Evolutionary conservation across 2,329 filamentous ascomycete species (phyloP).

Genomic region (Aspergillus sp.): DNA sequence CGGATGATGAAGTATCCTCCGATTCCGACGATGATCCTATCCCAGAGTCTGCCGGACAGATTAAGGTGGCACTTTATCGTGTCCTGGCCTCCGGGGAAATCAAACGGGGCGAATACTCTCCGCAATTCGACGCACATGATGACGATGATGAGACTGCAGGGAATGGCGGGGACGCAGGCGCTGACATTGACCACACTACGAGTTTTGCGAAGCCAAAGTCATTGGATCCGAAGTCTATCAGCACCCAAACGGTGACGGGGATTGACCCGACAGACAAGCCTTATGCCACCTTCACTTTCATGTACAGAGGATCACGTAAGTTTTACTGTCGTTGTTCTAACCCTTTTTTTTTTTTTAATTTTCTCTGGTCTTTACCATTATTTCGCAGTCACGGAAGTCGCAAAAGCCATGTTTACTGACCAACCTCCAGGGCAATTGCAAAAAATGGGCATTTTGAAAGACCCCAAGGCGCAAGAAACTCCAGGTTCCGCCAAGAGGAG

Average conservation of each 20-base stretch:
- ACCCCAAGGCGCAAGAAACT: conserved; percentile 56
- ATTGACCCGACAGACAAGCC: conserved; percentile 95
- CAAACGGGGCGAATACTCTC: conserved; percentile 95
- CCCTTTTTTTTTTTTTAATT: too few species aligned
- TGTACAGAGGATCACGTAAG: conserved; percentile 92
- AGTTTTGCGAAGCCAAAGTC: conserved; percentile 97
- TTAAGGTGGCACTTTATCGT: conserved; percentile 94
- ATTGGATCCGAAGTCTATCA: conserved; percentile 93
- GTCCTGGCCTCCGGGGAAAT: conserved; percentile 94
- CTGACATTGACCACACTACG: conserved; percentile 90
- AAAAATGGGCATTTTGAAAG: conserved; percentile 85
- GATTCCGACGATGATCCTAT: conserved; percentile 78
- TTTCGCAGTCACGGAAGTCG: background rate
- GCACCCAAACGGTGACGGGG: conserved; percentile 97
- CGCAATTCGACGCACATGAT: conserved; percentile 94
- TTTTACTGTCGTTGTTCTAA: conserved; percentile 17
- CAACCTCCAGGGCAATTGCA: conserved; percentile 68
- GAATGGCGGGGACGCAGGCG: conserved; percentile 56
- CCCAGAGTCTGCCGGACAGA: conserved; percentile 91
- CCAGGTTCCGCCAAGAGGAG: conserved; percentile 64
- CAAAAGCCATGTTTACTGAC: background rate
- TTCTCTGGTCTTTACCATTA: background rate
- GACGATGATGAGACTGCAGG: conserved; percentile 68
- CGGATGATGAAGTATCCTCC: conserved; percentile 63
- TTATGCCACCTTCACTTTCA: conserved; percentile 94